Conservation (phyloP, 139 green algal species). For the Micractinium conductrix region DNA sequence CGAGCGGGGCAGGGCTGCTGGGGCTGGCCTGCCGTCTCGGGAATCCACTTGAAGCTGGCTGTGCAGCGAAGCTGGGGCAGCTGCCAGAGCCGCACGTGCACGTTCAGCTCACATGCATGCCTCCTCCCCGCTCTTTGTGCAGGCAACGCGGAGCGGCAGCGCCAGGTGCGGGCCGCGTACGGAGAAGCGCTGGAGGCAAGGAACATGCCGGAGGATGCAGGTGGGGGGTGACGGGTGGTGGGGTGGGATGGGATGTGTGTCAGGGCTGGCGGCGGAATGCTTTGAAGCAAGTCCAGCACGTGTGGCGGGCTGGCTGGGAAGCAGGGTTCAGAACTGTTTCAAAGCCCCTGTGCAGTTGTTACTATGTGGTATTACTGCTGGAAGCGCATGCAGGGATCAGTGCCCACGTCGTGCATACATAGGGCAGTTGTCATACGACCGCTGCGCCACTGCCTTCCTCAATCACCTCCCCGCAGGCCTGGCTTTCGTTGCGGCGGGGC, state of each 20-base stretch:
- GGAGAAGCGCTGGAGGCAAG: constrained; percentile 55
- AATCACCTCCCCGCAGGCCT: constrained; percentile 58
- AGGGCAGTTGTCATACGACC: no score
- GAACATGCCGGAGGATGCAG: constrained; percentile 65
- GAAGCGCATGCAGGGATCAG: no score
- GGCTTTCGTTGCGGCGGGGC: constrained; percentile 71
- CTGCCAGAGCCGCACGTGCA: neutral
- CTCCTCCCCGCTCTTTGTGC: neutral
- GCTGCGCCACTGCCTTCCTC: no score
- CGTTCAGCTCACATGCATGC: neutral
- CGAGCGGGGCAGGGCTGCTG: neutral
- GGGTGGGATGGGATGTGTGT: neutral
- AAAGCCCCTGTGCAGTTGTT: no score
- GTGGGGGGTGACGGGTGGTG: neutral
- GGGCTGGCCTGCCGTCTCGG: neutral
- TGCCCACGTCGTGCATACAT: no score
- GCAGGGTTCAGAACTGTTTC: no score
- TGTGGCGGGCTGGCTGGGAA: no score
- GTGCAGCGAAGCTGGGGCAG: neutral
- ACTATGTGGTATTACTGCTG: no score
- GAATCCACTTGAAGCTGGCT: neutral
- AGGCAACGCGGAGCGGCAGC: constrained; percentile 14
- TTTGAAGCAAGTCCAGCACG: no score
- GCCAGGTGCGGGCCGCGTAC: constrained; percentile 53
- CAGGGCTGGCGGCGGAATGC: no score